Evolutionary conservation across 345 rosid species (phyloP).

Genomic region (Sonneratia caseolaris): DNA sequence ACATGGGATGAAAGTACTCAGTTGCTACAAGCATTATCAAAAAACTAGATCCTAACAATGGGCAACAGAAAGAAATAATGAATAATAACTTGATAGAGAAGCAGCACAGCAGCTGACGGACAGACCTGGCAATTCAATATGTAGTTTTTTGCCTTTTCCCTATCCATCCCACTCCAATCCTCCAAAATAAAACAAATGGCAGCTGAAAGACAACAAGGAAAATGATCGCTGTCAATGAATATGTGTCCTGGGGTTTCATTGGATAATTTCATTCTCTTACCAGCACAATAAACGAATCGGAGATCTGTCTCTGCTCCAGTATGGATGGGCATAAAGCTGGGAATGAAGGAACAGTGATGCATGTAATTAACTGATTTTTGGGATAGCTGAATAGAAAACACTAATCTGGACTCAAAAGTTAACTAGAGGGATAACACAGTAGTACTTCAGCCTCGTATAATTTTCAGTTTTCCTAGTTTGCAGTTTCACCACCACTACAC

Average conservation of each 20-base stretch:
- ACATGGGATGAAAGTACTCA: background rate
- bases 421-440: background rate
- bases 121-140: conserved; percentile 71
- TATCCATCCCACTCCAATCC: conserved; percentile 87
- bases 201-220: conserved; percentile 36
- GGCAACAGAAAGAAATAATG: background rate
- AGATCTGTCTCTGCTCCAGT: conserved; percentile 81
- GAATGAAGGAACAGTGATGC: conserved; percentile 12
- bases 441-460: background rate
- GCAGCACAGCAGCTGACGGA: no score
- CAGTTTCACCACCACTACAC: background rate
- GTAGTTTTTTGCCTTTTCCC: conserved; percentile 63
- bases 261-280: conserved; percentile 37
- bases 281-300: conserved; percentile 83
- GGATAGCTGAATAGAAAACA: background rate
- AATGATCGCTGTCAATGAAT: conserved; percentile 7
- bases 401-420: background rate
- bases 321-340: conserved; percentile 82
- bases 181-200: conserved; percentile 73
- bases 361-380: background rate
- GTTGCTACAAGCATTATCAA: background rate
- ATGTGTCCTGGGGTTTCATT: conserved; percentile 2
- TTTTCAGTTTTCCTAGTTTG: background rate
- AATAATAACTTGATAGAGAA: background rate
- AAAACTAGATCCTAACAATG: background rate